Conservation (phyloP, 495 filamentous ascomycete genomes). For the Friedmanniomyces endolithicus region DNA sequence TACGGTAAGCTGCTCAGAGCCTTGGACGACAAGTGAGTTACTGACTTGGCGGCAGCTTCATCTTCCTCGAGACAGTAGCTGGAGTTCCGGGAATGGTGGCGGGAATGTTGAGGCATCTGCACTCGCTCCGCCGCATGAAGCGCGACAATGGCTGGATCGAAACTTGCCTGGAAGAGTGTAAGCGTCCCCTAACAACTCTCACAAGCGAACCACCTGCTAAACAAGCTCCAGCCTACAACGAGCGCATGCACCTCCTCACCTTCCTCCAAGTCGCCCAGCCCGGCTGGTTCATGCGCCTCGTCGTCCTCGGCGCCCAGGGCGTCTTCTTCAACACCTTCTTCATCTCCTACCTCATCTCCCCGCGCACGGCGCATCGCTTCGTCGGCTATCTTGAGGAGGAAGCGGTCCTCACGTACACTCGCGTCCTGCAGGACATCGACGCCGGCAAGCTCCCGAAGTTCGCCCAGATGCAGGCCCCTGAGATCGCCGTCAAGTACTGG, state of each 20-base stretch:
- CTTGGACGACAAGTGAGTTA: background rate
- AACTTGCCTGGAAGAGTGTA: conserved; percentile 70
- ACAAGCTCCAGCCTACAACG: conserved; percentile 54
- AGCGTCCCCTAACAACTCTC: background rate
- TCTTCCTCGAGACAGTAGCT: conserved; percentile 91
- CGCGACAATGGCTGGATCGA: conserved; percentile 98
- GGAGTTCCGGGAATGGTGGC: conserved; percentile 96
- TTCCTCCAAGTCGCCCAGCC: conserved; percentile 90
- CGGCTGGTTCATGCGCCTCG: conserved; percentile 73
- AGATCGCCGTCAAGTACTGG: conserved; percentile 85
- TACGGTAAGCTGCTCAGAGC: conserved; percentile 41
- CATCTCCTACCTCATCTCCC: conserved; percentile 75
- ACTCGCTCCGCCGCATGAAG: conserved; percentile 69
- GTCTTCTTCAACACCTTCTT: conserved; percentile 96
- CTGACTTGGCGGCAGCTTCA: conserved; percentile 11
- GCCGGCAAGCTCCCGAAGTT: conserved; percentile 70
- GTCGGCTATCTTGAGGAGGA: conserved; percentile 97
- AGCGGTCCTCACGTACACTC: conserved; percentile 88
- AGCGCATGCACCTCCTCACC: conserved; percentile 78
- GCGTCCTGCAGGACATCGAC: conserved; percentile 76
- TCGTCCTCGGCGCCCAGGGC: conserved; percentile 70
- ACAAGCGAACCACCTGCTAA: background rate
- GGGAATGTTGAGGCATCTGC: conserved; percentile 81
- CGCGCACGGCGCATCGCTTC: conserved; percentile 85
- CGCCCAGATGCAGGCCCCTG: conserved; percentile 65